Conservation (phyloP, 106 monocot genomes). For the Triglochin maritima region DNA sequence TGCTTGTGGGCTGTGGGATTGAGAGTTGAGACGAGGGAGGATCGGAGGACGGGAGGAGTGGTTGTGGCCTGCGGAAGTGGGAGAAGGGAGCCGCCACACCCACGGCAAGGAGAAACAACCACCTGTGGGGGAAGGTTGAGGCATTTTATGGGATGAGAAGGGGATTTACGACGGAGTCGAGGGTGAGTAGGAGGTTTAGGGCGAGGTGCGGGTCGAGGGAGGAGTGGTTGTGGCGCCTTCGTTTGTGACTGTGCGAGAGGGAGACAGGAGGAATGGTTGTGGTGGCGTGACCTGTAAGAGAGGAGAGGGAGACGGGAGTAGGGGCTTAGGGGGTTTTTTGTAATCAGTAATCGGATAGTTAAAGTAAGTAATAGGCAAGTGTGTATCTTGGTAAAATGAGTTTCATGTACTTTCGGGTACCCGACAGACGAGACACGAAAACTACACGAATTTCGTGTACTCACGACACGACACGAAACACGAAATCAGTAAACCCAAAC, state of each 20-base stretch:
- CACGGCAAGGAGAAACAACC: slow-evolving; percentile 54
- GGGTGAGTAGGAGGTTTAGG: neutral
- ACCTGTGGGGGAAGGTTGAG: slow-evolving; percentile 18
- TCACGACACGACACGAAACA: too few relatives aligned
- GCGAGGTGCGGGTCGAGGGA: neutral
- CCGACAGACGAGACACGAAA: too few relatives aligned
- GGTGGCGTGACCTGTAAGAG: slow-evolving; percentile 43
- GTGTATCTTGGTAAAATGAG: too few relatives aligned
- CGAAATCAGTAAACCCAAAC: too few relatives aligned
- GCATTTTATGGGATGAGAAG: slow-evolving; percentile 4
- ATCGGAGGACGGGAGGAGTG: too few relatives aligned
- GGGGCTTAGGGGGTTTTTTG: slow-evolving; percentile 18
- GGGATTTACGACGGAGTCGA: neutral
- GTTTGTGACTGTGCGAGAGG: slow-evolving; percentile 1
- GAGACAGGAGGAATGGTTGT: neutral
- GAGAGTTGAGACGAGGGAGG: too few relatives aligned
- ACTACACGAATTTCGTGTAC: too few relatives aligned
- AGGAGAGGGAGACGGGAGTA: slow-evolving; percentile 51
- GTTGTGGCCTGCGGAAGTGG: too few relatives aligned
- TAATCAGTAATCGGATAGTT: too few relatives aligned
- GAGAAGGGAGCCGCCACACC: slow-evolving; percentile 14
- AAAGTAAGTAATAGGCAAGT: too few relatives aligned
- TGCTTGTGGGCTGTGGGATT: too few relatives aligned
- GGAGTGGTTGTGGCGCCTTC: slow-evolving; percentile 11
- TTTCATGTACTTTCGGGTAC: too few relatives aligned